Conservation (phyloP, 371 early-diverging fungal genomes). For the Mortierella sp. region DNA sequence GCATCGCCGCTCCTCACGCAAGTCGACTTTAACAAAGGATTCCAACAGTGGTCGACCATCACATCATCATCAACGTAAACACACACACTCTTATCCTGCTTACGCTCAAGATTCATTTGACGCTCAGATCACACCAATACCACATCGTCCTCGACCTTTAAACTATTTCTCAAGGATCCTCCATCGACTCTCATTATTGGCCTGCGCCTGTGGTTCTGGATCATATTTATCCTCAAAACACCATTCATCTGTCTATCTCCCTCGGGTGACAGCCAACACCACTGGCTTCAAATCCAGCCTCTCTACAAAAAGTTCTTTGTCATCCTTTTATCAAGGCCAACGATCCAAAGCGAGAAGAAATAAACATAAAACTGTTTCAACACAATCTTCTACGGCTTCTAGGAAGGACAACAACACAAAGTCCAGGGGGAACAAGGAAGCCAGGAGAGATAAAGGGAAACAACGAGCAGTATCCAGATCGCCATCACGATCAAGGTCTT, state of each 20-base stretch:
- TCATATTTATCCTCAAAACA: constrained; percentile 6
- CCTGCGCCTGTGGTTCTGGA: constrained; percentile 12
- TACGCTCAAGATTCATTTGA: background rate
- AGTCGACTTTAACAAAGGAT: background rate
- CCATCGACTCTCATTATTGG: constrained; percentile 18
- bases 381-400: background rate
- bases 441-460: constrained; percentile 20
- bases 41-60: background rate
- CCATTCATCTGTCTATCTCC: constrained; percentile 21
- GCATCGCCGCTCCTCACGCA: background rate
- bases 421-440: background rate
- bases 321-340: background rate
- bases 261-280: constrained; percentile 1
- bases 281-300: background rate
- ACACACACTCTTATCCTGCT: constrained; percentile 9
- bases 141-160: constrained; percentile 4
- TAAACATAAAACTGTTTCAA: background rate
- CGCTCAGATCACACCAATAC: background rate
- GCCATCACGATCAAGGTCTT: background rate
- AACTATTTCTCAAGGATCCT: constrained; percentile 21
- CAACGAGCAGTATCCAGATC: constrained; percentile 10
- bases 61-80: background rate
- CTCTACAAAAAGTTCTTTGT: constrained; percentile 3
- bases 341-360: constrained; percentile 5
- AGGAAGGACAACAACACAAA: background rate